These are phyloP conservation scores for Saccharomycopsis fermentans DNA, from an alignment of 805 yeast species.

Conservation along the genomic window DNA sequence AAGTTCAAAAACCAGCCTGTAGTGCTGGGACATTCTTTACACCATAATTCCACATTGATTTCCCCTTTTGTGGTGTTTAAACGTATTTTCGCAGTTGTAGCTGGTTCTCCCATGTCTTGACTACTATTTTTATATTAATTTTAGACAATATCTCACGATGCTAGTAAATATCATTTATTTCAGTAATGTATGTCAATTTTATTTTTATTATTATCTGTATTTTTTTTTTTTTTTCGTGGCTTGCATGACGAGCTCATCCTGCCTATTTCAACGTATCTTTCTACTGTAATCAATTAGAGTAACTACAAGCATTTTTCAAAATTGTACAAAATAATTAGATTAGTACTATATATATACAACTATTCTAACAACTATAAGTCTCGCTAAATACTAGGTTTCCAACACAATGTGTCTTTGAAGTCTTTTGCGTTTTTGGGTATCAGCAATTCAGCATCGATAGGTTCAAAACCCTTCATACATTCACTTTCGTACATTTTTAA, in stretches of 20 bases:
- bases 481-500: slow-evolving; percentile 30
- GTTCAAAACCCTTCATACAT: slow-evolving; percentile 14
- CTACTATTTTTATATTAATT: not conserved
- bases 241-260: too few relatives aligned
- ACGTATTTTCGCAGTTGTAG: slow-evolving; percentile 48
- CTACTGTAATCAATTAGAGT: too few relatives aligned
- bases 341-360: too few relatives aligned
- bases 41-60: slow-evolving; percentile 55
- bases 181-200: not conserved
- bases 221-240: not conserved
- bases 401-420: slow-evolving; percentile 4
- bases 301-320: too few relatives aligned
- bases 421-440: slow-evolving; percentile 19
- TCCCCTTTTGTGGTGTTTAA: slow-evolving; percentile 49
- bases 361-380: too few relatives aligned
- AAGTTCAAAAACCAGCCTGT: slow-evolving; percentile 38
- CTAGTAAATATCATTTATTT: too few relatives aligned
- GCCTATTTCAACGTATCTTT: too few relatives aligned
- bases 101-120: slow-evolving; percentile 32
- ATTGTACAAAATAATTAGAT: too few relatives aligned
- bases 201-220: not conserved
- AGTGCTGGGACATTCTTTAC: slow-evolving; percentile 51
- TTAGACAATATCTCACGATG: not conserved
- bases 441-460: slow-evolving; percentile 22
- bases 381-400: not conserved